Conservation (phyloP, 805 yeast genomes). For the Lachancea fermentati region DNA sequence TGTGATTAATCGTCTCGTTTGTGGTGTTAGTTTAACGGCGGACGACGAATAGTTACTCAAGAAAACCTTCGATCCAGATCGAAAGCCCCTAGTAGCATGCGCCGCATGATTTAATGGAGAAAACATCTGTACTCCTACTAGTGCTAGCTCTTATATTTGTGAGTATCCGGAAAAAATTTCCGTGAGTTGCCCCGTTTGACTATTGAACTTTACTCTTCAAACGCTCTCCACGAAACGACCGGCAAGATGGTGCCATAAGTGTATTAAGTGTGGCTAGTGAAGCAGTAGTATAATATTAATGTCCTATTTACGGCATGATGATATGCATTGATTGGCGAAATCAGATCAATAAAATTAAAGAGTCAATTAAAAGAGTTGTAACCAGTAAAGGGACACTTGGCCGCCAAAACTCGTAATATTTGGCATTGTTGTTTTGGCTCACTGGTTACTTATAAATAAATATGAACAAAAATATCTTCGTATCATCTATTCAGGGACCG, state of each 20-base stretch:
- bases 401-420: too few species aligned
- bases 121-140: not conserved
- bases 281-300: too few species aligned
- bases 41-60: constrained; percentile 1
- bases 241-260: too few species aligned
- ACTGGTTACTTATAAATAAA: too few species aligned
- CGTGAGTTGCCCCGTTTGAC: not conserved
- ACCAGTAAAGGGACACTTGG: too few species aligned
- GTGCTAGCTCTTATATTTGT: not conserved
- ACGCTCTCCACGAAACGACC: not conserved
- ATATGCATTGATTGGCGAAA: too few species aligned
- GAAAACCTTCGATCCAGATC: not conserved
- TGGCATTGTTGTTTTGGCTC: too few species aligned
- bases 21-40: not conserved
- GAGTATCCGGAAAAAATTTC: not conserved
- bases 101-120: not conserved
- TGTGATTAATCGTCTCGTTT: constrained; percentile 5
- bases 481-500: constrained; percentile 33
- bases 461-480: too few species aligned
- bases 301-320: too few species aligned
- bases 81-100: not conserved
- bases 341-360: too few species aligned
- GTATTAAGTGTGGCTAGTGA: too few species aligned
- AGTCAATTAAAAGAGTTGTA: too few species aligned
- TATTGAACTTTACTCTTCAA: not conserved